Base-by-base conservation (phyloP, 805 yeast genomes). In the Ogataea corticis region DNA sequence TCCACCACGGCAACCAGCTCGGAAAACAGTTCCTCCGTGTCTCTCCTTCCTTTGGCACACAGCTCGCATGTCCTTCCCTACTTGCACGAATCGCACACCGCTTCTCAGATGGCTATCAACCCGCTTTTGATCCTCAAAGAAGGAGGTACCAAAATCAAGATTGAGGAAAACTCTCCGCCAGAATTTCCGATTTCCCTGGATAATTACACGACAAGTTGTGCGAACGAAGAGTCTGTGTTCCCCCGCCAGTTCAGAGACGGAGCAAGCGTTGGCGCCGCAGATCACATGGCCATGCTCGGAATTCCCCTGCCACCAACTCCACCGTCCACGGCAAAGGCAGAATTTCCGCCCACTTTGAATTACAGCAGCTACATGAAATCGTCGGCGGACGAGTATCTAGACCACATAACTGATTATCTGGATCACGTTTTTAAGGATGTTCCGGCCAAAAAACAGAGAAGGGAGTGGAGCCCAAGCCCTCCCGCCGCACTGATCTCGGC, bases 111-210 rank as follows among this genome's bases (percentile, higher is more conserved):
- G 7, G 33, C 46, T 11, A 42, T 46, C 9, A 45, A 46, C 16
- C 50, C 50, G 6, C 27, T 46, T 2, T 30, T 46, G 19, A 46
- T 41, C 7, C 28, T 33, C 11, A 46, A 46, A 33, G 50, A 46
- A 28, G 35, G 34, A 2, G 30, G 36, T 7, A 15, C 42, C 2
- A 40, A 19, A 5, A n/a, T 34, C 30, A 29, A 33, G 15, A 15
- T 27, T 16, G 46, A 38, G 18, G 29, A 13, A 2, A 23, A 16
- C n/a, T 17, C 21, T n/a, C 27, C 28, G 7, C 7, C 19, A 13
- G 42, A 38, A 13, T 38, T 38, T 14, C 35, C 21, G 13, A 11
- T 32, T n/a, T 7, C 42, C 9, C 12, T 33, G 11, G 42, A 33
- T 21, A 44, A 38, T 32, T 30, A 41, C 27, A 27, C 41, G 7